Percentiles rank a stretch among this genome's conserved stretches.
phyloP scores from a whole-genome alignment of 805 yeast genomes.

The Kluyveromyces starmeri region DNA sequence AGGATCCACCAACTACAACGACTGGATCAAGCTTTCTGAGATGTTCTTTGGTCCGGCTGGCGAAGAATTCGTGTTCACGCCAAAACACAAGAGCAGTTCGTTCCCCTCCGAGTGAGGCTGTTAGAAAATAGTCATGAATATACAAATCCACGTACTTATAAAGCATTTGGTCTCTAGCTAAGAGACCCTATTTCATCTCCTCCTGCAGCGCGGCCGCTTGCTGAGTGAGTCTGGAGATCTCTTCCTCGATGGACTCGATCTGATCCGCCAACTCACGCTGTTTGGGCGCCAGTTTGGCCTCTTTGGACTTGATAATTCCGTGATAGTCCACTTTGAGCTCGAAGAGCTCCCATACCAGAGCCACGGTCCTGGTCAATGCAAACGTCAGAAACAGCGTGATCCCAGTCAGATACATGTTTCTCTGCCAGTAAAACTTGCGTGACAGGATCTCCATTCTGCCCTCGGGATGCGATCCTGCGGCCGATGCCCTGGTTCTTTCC shows the following conservation, averaged over 20 bases:
- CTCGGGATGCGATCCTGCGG: constrained; percentile 23
- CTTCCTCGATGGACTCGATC: constrained; percentile 51
- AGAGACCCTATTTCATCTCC: constrained; percentile 26
- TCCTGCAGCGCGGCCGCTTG: constrained; percentile 67
- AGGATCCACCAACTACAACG: constrained; percentile 76
- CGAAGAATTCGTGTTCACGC: constrained; percentile 66
- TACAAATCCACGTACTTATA: neutral
- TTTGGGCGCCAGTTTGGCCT: constrained; percentile 9
- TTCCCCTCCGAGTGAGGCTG: constrained; percentile 29
- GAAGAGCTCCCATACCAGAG: constrained; percentile 65
- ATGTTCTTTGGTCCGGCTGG: constrained; percentile 87
- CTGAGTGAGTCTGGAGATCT: constrained; percentile 57
- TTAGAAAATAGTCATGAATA: neutral
- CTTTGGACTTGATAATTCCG: neutral
- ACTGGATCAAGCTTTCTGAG: constrained; percentile 94
- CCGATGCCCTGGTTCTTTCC: constrained; percentile 27
- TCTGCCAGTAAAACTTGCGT: constrained; percentile 87
- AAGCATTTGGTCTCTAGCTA: neutral
- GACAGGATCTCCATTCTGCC: constrained; percentile 83
- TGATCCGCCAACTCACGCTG: constrained; percentile 40
- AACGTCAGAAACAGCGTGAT: constrained; percentile 85
- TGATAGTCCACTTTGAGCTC: constrained; percentile 49
- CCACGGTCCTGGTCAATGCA: constrained; percentile 76
- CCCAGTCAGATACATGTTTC: constrained; percentile 94
- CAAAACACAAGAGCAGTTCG: constrained; percentile 93